Evolutionary conservation across 306 rosid genomes (phyloP).

Genomic region (Morella rubra): DNA sequence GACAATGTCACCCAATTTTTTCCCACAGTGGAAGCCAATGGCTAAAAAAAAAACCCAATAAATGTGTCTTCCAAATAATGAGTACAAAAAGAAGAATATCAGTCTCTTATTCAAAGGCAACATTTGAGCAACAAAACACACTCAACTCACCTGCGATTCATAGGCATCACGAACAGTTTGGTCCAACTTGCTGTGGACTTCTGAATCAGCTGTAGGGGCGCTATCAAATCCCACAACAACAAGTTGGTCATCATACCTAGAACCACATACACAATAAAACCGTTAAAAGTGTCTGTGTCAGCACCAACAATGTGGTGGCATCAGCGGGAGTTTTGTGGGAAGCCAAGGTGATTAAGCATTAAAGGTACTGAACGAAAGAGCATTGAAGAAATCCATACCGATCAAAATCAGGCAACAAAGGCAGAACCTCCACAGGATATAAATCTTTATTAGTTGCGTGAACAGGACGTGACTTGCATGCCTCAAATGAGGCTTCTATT

Average conservation of each 20-base stretch:
- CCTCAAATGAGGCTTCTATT: conserved; percentile 96
- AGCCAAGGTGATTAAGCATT: neutral
- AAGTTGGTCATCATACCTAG: conserved; percentile 72
- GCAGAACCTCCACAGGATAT: conserved; percentile 91
- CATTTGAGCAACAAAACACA: neutral
- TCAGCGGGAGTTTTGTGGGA: neutral
- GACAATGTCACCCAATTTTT: no score
- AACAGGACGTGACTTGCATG: conserved; percentile 84
- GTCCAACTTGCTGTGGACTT: conserved; percentile 65
- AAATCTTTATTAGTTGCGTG: conserved; percentile 86
- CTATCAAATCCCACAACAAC: conserved; percentile 83
- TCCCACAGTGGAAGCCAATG: no score
- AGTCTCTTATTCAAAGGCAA: no score
- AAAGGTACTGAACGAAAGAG: neutral
- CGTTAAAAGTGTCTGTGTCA: neutral
- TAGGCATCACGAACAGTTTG: conserved; percentile 65
- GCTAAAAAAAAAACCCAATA: no score
- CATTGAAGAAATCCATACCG: conserved; percentile 48
- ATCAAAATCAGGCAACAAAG: conserved; percentile 84
- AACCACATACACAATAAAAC: neutral
- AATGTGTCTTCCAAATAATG: no score
- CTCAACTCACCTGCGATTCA: conserved; percentile 75
- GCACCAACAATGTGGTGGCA: neutral
- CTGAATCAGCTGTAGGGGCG: conserved; percentile 94
- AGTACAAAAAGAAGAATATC: no score